phyloP scores from a whole-genome alignment of 805 yeast species.

The Wickerhamiella azyma region DNA sequence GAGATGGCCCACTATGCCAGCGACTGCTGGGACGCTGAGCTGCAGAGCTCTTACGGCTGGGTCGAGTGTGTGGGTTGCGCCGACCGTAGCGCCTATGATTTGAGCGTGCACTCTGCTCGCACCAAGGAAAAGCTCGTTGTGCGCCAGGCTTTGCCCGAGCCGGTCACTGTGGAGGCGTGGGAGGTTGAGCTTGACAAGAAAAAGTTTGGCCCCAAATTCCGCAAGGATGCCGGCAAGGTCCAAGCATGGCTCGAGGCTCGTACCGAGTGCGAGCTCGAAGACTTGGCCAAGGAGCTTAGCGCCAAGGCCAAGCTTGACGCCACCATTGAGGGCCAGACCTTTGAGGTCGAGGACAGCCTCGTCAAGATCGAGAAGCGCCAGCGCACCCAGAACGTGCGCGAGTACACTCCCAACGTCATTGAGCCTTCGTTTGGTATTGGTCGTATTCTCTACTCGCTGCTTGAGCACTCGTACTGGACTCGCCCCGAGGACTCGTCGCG shows the following conservation, averaged over 20 bases:
- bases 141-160: conserved; percentile 76
- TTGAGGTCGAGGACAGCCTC: conserved; percentile 61
- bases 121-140: conserved; percentile 93
- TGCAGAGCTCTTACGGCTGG: conserved; percentile 95
- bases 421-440: conserved; percentile 99
- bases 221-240: conserved; percentile 90
- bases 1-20: conserved; percentile 99
- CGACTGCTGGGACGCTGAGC: conserved; percentile 99
- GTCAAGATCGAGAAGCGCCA: conserved; percentile 65
- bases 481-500: conserved; percentile 84
- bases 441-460: conserved; percentile 81
- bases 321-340: conserved; percentile 47
- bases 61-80: conserved; percentile 99
- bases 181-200: conserved; percentile 86
- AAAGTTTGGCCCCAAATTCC: conserved; percentile 94
- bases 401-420: conserved; percentile 90
- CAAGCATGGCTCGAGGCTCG: conserved; percentile 63
- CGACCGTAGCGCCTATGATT: conserved; percentile 95
- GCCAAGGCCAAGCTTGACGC: conserved; percentile 50
- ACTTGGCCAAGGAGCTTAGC: conserved; percentile 54
- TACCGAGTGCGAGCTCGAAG: conserved; percentile 75
- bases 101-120: conserved; percentile 86
- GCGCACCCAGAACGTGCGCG: conserved; percentile 81
- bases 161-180: conserved; percentile 64
- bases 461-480: conserved; percentile 91